Conservation (phyloP, 2,329 filamentous ascomycete genomes). For the Aspergillus quadrilineatus region DNA sequence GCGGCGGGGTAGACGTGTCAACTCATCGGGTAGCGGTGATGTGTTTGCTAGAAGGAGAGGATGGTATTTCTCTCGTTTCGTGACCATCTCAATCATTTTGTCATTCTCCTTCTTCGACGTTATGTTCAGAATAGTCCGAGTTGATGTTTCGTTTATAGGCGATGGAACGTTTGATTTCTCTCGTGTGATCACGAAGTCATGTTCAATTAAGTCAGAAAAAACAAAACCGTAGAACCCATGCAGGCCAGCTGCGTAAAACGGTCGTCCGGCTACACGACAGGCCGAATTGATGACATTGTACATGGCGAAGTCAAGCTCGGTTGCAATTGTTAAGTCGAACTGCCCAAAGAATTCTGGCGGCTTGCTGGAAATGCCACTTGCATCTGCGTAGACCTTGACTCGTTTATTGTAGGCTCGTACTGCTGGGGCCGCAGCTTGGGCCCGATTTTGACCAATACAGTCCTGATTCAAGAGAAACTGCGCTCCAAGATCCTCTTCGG, state of each 20-base stretch:
- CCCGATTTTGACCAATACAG: slow-evolving; percentile 77
- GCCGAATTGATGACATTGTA: slow-evolving; percentile 81
- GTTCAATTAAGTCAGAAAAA: slow-evolving; percentile 87
- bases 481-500: slow-evolving; percentile 74
- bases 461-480: slow-evolving; percentile 78
- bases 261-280: slow-evolving; percentile 71
- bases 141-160: slow-evolving; percentile 68
- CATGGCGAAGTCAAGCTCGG: slow-evolving; percentile 74
- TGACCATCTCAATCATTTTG: slow-evolving; percentile 79
- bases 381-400: slow-evolving; percentile 72
- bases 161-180: slow-evolving; percentile 72
- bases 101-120: slow-evolving; percentile 68
- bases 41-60: slow-evolving; percentile 83
- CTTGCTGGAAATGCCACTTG: slow-evolving; percentile 65
- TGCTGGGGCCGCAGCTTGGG: slow-evolving; percentile 72
- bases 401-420: slow-evolving; percentile 87
- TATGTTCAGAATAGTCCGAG: slow-evolving; percentile 71
- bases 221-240: slow-evolving; percentile 94
- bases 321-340: slow-evolving; percentile 87
- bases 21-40: slow-evolving; percentile 70
- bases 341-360: slow-evolving; percentile 70
- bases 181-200: slow-evolving; percentile 86
- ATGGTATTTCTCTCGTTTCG: slow-evolving; percentile 86
- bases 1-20: slow-evolving; percentile 65
- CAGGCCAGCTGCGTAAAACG: slow-evolving; percentile 84